Percentiles rank a stretch among this genome's conserved stretches.
Evolutionary conservation across 2,329 filamentous ascomycete genomes (phyloP).

Genomic region (Penicillium thymicola): DNA sequence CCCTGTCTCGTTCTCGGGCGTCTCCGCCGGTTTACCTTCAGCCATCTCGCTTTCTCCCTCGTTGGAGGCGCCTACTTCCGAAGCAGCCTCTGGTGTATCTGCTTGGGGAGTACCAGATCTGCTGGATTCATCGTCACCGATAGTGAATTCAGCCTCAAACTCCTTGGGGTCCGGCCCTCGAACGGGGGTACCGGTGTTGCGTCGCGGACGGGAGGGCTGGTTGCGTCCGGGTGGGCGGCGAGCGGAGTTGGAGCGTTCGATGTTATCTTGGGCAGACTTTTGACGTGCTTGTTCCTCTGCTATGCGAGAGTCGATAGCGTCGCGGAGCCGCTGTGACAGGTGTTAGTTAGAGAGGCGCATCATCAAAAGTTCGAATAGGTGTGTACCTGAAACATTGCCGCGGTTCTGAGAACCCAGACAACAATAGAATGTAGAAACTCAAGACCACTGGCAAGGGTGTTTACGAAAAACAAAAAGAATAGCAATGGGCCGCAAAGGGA

Average conservation of each 20-base stretch:
- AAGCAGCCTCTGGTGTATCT: conserved; percentile 38
- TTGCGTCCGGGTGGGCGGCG: conserved; percentile 34
- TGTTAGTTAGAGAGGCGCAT: conserved; percentile 1
- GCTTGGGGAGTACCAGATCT: conserved; percentile 58
- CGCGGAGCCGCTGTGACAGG: conserved; percentile 67
- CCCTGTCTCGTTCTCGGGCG: conserved; percentile 18
- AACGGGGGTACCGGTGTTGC: conserved; percentile 45
- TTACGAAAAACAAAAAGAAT: conserved; percentile 3
- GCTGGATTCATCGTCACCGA: conserved; percentile 71
- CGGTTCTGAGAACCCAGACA: conserved; percentile 19
- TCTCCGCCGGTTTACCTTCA: conserved; percentile 19
- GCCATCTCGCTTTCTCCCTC: conserved; percentile 24
- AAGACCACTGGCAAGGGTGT: conserved; percentile 6
- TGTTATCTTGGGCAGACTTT: conserved; percentile 48
- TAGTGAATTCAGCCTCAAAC: conserved; percentile 80
- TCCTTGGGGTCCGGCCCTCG: conserved; percentile 76
- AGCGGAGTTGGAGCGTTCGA: conserved; percentile 46
- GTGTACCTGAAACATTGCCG: conserved; percentile 27
- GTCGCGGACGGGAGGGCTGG: conserved; percentile 31
- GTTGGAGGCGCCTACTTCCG: conserved; percentile 17
- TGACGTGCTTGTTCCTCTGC: conserved; percentile 88
- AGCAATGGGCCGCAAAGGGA: conserved; percentile 11
- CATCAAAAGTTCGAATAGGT: neutral
- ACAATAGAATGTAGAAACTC: conserved; percentile 13
- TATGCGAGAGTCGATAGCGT: conserved; percentile 80